Base-by-base conservation (phyloP, 345 rosid genomes). In the Citrus hindsii region DNA sequence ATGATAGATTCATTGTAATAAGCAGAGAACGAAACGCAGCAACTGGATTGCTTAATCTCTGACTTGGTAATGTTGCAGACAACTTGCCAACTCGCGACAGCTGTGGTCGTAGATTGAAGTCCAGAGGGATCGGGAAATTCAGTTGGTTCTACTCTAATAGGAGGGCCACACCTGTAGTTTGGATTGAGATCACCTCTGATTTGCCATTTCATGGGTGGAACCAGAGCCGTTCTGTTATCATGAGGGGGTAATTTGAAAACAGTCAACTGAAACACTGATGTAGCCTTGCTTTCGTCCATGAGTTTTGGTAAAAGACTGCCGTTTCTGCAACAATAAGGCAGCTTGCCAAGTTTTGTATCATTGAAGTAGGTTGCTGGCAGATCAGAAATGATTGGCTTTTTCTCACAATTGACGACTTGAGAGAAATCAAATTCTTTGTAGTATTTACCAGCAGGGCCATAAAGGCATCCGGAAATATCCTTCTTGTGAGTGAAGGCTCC, bases 21-120 rank as follows among this genome's bases (percentile, higher is more conserved):
- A 16, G 99, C 98, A 16, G 98, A 92, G 88, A 92, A 94, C 0
- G 99, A 92, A n/a, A 94, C 99, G 53, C 99, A 97, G 75, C 98
- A 97, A 63, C 83, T 82, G 2, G 98, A 60, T 37, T 87, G 82
- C 46, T 84, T 85, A 2, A 76, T 75, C 84, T 92, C 92, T 0
- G 97, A 95, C 67, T 82, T 86, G 0, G 97, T 85, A 35, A 97
- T 92, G 85, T 94, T 94, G 86, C 99, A 94, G 4, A 87, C 87
- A 2, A 97, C 79, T 79, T 94, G 98, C 92, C 93, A 97, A 71
- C 87, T 94, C 6, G 98, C 89, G 0, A 92, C 66, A 2, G 98
- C 97, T 2, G 59, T 78, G 2, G 81, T 19, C 6, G 78, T 76
- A 7, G 93, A 86, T 33, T 82, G 84, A 35, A 96, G 86, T 6